phyloP scores from a whole-genome alignment of 495 filamentous ascomycete genomes.

The Talaromyces nanjingensis region DNA sequence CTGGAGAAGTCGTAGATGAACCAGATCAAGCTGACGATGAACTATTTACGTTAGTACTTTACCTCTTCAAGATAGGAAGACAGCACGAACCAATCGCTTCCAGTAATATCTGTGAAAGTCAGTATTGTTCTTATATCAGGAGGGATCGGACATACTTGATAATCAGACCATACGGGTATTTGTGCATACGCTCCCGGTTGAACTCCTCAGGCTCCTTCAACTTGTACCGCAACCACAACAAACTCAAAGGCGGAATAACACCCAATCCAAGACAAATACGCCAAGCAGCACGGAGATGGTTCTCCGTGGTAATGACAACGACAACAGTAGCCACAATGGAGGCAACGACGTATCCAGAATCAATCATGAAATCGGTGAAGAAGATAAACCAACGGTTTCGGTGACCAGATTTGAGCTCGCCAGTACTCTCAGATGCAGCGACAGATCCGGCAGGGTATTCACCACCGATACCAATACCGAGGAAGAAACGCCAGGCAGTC shows the following conservation, averaged over 20 bases:
- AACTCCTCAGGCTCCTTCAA: constrained; percentile 81
- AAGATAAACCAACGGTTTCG: constrained; percentile 88
- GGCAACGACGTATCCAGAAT: constrained; percentile 69
- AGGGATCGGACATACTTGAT: constrained; percentile 31
- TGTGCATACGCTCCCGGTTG: constrained; percentile 50
- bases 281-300: constrained; percentile 69
- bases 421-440: constrained; percentile 73
- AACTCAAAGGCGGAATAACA: constrained; percentile 65
- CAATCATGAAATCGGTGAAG: constrained; percentile 88
- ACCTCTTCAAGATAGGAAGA: constrained; percentile 8
- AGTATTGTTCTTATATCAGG: neutral
- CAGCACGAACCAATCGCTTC: constrained; percentile 31
- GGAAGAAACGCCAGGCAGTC: constrained; percentile 79
- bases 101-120: constrained; percentile 40
- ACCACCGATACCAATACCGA: constrained; percentile 58
- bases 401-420: constrained; percentile 71
- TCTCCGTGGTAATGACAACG: constrained; percentile 58
- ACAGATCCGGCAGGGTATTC: constrained; percentile 91
- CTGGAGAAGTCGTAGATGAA: constrained; percentile 85
- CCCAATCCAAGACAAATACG: constrained; percentile 71
- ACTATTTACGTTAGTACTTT: constrained; percentile 54
- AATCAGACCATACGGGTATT: constrained; percentile 42
- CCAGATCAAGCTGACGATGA: constrained; percentile 75
- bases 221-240: constrained; percentile 69
- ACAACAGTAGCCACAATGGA: constrained; percentile 69